A percentile compares a stretch with the other conserved stretches of the same genome.
These are phyloP conservation scores for Drechslerella dactyloides DNA, from an alignment of 2,329 filamentous ascomycete genomes.

Conservation along the genomic window DNA sequence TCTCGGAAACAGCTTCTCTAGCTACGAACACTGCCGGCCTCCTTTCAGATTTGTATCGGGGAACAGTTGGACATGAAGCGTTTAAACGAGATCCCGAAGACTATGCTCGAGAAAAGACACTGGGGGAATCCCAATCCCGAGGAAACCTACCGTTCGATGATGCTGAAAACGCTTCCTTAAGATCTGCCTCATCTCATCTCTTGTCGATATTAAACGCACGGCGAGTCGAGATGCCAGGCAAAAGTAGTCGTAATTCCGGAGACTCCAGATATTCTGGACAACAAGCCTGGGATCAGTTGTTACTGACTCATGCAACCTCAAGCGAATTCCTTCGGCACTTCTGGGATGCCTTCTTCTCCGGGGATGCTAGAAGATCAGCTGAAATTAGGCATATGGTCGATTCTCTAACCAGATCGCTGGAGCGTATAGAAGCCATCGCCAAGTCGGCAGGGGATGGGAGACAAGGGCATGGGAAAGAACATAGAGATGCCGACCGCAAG, in stretches of 20 bases:
- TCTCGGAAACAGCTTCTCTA: not conserved
- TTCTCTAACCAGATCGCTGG: conserved; percentile 76
- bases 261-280: conserved; percentile 61
- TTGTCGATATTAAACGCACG: conserved; percentile 35
- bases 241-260: conserved; percentile 54
- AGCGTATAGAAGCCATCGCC: conserved; percentile 80
- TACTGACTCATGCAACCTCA: conserved; percentile 85
- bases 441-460: conserved; percentile 78
- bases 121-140: not conserved
- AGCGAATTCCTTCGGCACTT: conserved; percentile 98
- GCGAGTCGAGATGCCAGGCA: conserved; percentile 52
- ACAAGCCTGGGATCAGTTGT: conserved; percentile 67
- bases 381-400: conserved; percentile 84
- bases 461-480: conserved; percentile 70
- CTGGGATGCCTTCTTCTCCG: conserved; percentile 89
- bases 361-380: conserved; percentile 77
- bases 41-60: conserved; percentile 13
- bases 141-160: conserved; percentile 19
- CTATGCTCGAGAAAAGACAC: not conserved
- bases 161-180: conserved; percentile 47
- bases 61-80: conserved; percentile 10
- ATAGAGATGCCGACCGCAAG: conserved; percentile 73
- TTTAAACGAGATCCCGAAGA: not conserved
- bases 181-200: conserved; percentile 38
- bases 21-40: conserved; percentile 2